Base-by-base conservation (phyloP, 495 filamentous ascomycete genomes). In the Neurospora sp. region DNA sequence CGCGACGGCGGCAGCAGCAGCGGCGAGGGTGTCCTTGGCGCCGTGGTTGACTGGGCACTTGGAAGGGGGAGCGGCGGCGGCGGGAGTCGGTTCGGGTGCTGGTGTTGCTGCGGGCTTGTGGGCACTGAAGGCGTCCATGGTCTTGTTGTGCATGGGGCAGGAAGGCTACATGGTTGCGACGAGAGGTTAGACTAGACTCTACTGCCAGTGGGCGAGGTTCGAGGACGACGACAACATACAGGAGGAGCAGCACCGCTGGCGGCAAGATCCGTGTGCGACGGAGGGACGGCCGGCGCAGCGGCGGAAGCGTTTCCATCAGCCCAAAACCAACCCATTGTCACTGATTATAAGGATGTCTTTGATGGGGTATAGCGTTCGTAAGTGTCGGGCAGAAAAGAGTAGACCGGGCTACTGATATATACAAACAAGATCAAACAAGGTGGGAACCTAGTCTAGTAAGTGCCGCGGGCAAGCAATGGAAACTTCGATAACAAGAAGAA, bases 251-350 rank as follows among this genome's bases (percentile, higher is more conserved):
- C 90, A 68, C 83, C 79, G 61, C 80, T 81, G 79, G 79, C 74
- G 72, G 65, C 75, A 70, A 75, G 76, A 59, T 69, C 76, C 39
- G 74, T 76, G 71, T 81, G 73, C 74, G 72, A 73, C 14, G 74
- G 68, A 47, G 72, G 72, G 16, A 73, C 69, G 39, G 77, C 75
- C 69, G 81, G 74, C 75, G 77, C 76, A 40, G 74, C 82, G 74
- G 81, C 73, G 27, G 87, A 78, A 65, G 84, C 71, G 80, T 81
- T 73, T 79, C 88, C 79, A 75, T 99, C 94, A 82, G 94, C 92
- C 96, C 96, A 99, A 77, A 99, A 99, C 96, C 96, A 99, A 74
- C 96, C 96, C 96, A 99, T 98, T 61, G 27, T 79, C 3, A 61
- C 53, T 31, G 47, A 20, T 74, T 47, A 38, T 68, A 38, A 16